A percentile compares a stretch with the other conserved stretches of the same genome.
Evolutionary conservation across 495 filamentous ascomycete genomes (phyloP).

Genomic region (Lophium mytilinum): DNA sequence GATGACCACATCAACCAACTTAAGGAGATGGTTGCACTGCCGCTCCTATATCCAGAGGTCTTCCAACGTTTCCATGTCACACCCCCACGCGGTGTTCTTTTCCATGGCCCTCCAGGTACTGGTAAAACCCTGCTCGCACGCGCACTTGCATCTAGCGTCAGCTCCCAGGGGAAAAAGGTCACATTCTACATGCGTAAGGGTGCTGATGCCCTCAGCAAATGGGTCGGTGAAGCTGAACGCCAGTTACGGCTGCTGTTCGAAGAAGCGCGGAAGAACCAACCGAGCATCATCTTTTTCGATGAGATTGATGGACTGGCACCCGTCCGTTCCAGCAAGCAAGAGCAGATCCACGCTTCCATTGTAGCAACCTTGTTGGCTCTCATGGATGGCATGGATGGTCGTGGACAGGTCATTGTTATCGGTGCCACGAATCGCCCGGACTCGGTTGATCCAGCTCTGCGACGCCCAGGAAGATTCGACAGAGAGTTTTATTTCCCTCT

Average conservation of each 20-base stretch:
- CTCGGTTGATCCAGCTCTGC: constrained; percentile 89
- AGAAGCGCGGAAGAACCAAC: constrained; percentile 88
- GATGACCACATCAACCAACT: constrained; percentile 89
- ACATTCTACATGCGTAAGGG: constrained; percentile 99
- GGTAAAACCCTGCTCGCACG: constrained; percentile 94
- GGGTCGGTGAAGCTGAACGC: constrained; percentile 96
- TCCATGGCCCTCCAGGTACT: constrained; percentile 94
- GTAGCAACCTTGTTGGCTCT: constrained; percentile 89
- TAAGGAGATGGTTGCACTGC: constrained; percentile 95
- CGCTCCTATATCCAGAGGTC: constrained; percentile 90
- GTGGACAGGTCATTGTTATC: constrained; percentile 96
- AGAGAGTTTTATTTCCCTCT: constrained; percentile 97
- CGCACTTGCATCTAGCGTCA: constrained; percentile 77
- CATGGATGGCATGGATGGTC: constrained; percentile 99
- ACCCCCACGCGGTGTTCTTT: constrained; percentile 87
- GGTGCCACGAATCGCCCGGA: constrained; percentile 96
- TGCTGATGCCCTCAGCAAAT: constrained; percentile 93
- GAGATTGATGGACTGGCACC: constrained; percentile 95
- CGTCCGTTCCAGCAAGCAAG: constrained; percentile 92
- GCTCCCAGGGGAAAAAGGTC: constrained; percentile 76
- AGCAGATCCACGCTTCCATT: constrained; percentile 97
- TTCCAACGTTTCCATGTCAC: constrained; percentile 86
- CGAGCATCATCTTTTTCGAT: constrained; percentile 99
- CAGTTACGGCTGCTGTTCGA: constrained; percentile 91
- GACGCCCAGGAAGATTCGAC: constrained; percentile 91